phyloP scores from a whole-genome alignment of 805 yeast genomes.

The Zygoascus bituminiphila region DNA sequence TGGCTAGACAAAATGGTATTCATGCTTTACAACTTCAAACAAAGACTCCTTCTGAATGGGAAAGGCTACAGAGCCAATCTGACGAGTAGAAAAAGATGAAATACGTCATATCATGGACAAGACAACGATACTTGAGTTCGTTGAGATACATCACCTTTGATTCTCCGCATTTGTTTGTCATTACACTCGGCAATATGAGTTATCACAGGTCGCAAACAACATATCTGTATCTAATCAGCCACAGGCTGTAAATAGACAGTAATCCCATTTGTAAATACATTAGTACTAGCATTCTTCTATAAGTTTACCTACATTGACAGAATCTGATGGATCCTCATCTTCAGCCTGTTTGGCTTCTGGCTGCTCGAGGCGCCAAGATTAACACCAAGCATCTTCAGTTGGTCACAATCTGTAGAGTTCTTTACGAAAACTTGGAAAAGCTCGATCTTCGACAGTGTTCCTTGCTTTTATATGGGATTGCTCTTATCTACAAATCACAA shows the following conservation, averaged over 20 bases:
- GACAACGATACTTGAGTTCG: no score
- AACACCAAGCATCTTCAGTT: not conserved
- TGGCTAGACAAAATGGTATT: slow-evolving; percentile 53
- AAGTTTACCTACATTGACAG: no score
- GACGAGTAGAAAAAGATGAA: no score
- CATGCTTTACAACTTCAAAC: slow-evolving; percentile 87
- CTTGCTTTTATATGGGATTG: slow-evolving; percentile 40
- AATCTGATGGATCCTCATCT: not conserved
- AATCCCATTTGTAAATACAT: no score
- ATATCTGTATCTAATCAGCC: no score
- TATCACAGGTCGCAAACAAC: no score
- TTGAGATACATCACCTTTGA: no score
- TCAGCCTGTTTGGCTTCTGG: not conserved
- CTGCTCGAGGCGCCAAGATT: not conserved
- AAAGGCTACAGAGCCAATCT: not conserved
- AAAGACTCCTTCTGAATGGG: slow-evolving; percentile 53
- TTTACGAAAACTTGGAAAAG: not conserved
- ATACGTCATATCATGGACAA: no score
- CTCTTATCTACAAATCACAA: slow-evolving; percentile 32
- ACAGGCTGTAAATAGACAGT: no score
- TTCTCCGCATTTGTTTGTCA: no score
- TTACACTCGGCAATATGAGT: no score
- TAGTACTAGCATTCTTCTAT: no score
- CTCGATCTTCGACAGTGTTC: slow-evolving; percentile 34
- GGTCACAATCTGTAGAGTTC: not conserved